phyloP scores from a whole-genome alignment of 192 early-diverging fungal genomes.

The Gaertneriomyces semiglobifer region DNA sequence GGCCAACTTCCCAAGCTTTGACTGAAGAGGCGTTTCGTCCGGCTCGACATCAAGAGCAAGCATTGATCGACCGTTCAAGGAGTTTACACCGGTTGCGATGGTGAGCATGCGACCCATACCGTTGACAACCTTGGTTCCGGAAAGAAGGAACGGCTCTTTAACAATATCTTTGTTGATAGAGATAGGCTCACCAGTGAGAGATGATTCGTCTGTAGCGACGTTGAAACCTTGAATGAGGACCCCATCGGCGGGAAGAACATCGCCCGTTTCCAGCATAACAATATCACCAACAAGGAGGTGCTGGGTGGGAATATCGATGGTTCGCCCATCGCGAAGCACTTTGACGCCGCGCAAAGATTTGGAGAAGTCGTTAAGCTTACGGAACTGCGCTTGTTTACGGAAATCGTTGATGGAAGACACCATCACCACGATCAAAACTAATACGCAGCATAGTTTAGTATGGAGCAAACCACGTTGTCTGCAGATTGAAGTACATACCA shows the following conservation, averaged over 20 bases:
- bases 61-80: constrained; percentile 85
- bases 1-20: constrained; percentile 83
- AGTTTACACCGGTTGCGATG: constrained; percentile 80
- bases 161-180: constrained; percentile 68
- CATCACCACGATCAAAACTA: constrained; percentile 85
- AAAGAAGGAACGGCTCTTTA: constrained; percentile 84
- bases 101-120: constrained; percentile 85
- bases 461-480: background rate
- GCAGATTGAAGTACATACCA: constrained; percentile 30
- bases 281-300: constrained; percentile 91
- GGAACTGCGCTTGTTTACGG: constrained; percentile 54
- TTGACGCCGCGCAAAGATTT: constrained; percentile 36
- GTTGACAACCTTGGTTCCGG: constrained; percentile 87
- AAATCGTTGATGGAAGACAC: constrained; percentile 81
- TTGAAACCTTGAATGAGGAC: constrained; percentile 76
- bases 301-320: constrained; percentile 68
- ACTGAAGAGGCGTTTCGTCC: constrained; percentile 89
- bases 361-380: constrained; percentile 46
- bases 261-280: constrained; percentile 80
- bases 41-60: constrained; percentile 80
- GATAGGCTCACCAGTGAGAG: constrained; percentile 89
- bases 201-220: constrained; percentile 82
- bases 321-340: constrained; percentile 70
- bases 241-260: constrained; percentile 94
- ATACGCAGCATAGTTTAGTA: no score